A percentile compares a stretch with the other conserved stretches of the same genome.
These are phyloP conservation scores for Fusarium globosum DNA, from an alignment of 2,329 filamentous ascomycete genomes.

Conservation along the genomic window DNA sequence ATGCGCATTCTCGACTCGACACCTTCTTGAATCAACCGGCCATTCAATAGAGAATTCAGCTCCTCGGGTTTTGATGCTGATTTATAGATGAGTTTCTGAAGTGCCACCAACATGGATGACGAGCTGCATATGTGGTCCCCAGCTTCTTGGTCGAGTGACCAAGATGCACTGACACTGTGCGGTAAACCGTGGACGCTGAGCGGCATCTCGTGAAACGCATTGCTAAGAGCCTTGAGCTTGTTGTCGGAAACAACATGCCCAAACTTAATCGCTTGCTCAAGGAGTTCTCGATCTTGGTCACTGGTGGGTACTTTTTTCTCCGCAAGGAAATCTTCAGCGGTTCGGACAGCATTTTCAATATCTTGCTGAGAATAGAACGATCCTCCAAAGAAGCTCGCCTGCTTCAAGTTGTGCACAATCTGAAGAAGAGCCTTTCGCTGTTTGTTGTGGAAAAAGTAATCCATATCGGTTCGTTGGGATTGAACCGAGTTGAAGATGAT, in stretches of 20 bases:
- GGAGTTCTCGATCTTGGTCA: slow-evolving; percentile 67
- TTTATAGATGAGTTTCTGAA: slow-evolving; percentile 64
- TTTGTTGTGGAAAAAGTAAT: slow-evolving; percentile 88
- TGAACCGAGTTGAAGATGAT: slow-evolving; percentile 89
- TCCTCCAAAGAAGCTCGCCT: slow-evolving; percentile 87
- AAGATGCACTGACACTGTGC: slow-evolving; percentile 66
- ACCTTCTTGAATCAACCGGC: slow-evolving; percentile 57
- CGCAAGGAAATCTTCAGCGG: slow-evolving; percentile 73
- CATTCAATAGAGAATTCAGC: slow-evolving; percentile 61
- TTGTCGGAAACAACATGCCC: slow-evolving; percentile 71
- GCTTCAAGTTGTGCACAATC: slow-evolving; percentile 81
- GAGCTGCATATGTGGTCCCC: slow-evolving; percentile 63
- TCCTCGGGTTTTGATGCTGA: slow-evolving; percentile 56
- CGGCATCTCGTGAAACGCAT: slow-evolving; percentile 80
- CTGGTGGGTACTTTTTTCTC: slow-evolving; percentile 70
- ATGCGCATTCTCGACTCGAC: slow-evolving; percentile 51
- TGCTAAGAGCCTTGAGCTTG: slow-evolving; percentile 73
- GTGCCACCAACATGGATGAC: slow-evolving; percentile 60
- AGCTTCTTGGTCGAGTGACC: slow-evolving; percentile 71
- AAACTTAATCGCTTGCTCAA: slow-evolving; percentile 73
- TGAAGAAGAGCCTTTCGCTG: slow-evolving; percentile 74
- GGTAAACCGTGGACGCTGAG: slow-evolving; percentile 78
- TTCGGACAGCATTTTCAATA: slow-evolving; percentile 72
- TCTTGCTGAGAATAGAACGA: slow-evolving; percentile 76
- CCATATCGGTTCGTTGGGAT: slow-evolving; percentile 82